Conservation (phyloP, 768 basidiomycete genomes). For the Serendipita sp. region DNA sequence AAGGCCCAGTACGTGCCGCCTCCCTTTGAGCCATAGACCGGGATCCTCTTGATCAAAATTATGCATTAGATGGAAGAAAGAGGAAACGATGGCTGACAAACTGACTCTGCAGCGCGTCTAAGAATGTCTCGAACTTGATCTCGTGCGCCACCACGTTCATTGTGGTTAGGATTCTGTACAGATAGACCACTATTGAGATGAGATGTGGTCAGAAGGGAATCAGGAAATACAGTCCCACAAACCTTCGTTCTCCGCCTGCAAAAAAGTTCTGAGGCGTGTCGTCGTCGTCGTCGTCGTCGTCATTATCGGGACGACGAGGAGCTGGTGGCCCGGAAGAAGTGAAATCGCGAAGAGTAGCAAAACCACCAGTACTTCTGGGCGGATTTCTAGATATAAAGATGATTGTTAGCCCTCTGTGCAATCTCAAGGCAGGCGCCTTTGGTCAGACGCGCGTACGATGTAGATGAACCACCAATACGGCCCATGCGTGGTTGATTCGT, state of each 20-base stretch:
- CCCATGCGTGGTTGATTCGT: conserved; percentile 8
- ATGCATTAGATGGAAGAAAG: not conserved
- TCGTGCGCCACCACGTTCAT: conserved; percentile 30
- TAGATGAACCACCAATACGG: conserved; percentile 9
- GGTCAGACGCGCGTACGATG: conserved; percentile 11
- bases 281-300: conserved; percentile 25
- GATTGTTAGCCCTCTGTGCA: conserved; percentile 5
- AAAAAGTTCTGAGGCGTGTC: conserved; percentile 58
- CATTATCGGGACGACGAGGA: conserved; percentile 25
- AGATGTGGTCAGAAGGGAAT: not conserved
- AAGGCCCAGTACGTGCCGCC: conserved; percentile 21
- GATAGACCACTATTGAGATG: conserved; percentile 52
- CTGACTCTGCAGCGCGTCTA: conserved; percentile 65
- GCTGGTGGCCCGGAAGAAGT: conserved; percentile 10
- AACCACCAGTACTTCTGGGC: conserved; percentile 17
- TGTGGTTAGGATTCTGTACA: conserved; percentile 64
- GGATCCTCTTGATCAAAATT: conserved; percentile 14
- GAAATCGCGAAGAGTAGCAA: conserved; percentile 25
- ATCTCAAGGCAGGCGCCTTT: conserved; percentile 8
- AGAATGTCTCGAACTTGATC: conserved; percentile 55
- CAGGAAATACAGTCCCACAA: not conserved
- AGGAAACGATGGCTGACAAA: conserved; percentile 10
- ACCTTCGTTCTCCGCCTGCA: conserved; percentile 93
- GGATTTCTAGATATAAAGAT: conserved; percentile 7
- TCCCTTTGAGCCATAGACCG: conserved; percentile 9